These are phyloP conservation scores for Hibiscus syriacus DNA, from an alignment of 345 rosid species.

Conservation along the genomic window DNA sequence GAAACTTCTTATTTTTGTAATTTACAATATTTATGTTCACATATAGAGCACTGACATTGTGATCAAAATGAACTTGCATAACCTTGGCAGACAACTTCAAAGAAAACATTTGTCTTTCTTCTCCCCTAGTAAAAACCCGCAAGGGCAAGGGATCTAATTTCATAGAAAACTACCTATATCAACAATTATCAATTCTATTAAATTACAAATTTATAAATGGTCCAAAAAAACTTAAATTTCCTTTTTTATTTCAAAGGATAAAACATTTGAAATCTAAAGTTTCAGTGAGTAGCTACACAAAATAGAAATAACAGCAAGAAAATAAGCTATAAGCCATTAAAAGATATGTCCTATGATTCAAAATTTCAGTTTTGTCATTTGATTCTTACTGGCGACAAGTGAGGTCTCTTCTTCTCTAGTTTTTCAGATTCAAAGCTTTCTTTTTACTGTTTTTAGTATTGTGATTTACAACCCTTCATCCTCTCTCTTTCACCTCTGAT, in stretches of 20 bases:
- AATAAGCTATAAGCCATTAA: no score
- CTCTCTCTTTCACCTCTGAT: not conserved
- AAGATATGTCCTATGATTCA: no score
- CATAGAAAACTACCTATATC: not conserved
- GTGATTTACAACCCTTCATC: not conserved
- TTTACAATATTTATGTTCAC: no score
- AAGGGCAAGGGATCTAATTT: not conserved
- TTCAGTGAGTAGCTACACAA: no score
- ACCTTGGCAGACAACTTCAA: not conserved
- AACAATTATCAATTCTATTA: not conserved
- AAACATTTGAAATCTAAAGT: no score
- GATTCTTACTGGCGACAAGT: not conserved
- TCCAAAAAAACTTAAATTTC: no score
- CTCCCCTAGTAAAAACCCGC: not conserved
- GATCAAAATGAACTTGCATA: not conserved
- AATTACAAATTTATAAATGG: not conserved
- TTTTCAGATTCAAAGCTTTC: slow-evolving; percentile 49
- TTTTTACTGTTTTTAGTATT: slow-evolving; percentile 22
- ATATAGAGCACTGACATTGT: no score
- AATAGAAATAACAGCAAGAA: no score
- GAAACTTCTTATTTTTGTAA: no score
- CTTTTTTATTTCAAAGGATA: no score
- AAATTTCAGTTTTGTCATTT: no score
- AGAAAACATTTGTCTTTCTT: not conserved
- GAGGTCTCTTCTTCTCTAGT: slow-evolving; percentile 61